phyloP scores from a whole-genome alignment of 2,329 filamentous ascomycete genomes.

The Aspergillus ibericus region DNA sequence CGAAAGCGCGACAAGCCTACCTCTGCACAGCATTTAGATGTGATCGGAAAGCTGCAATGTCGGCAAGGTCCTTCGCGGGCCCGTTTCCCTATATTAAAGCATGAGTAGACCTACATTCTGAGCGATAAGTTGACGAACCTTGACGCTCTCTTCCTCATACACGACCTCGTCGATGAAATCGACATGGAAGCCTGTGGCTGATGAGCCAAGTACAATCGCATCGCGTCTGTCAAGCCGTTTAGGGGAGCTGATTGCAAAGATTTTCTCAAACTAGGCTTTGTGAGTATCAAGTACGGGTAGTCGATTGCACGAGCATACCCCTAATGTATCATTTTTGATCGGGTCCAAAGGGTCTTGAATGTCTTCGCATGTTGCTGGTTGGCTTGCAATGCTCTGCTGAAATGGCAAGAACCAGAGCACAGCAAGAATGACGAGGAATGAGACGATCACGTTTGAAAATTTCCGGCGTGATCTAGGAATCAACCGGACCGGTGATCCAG shows the following conservation, averaged over 20 bases:
- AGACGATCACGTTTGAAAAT: background rate
- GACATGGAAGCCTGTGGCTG: background rate
- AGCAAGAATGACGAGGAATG: background rate
- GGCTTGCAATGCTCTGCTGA: background rate
- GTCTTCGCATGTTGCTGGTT: background rate
- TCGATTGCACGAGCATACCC: background rate
- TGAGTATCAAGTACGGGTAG: background rate
- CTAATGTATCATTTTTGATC: background rate
- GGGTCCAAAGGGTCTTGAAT: background rate
- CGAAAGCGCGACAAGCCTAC: background rate
- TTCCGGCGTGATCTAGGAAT: background rate
- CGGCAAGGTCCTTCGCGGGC: background rate
- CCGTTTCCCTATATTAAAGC: background rate
- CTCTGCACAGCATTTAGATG: background rate
- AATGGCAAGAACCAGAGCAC: background rate
- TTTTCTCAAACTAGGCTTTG: background rate
- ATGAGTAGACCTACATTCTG: background rate
- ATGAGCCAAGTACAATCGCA: background rate
- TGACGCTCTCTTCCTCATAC: background rate
- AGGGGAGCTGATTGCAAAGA: background rate
- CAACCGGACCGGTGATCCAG: background rate
- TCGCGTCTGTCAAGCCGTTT: background rate
- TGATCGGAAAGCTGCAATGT: background rate
- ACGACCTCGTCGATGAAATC: background rate
- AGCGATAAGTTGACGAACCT: background rate